phyloP scores from a whole-genome alignment of 2,329 filamentous ascomycete species.

The Fusarium annulatum region DNA sequence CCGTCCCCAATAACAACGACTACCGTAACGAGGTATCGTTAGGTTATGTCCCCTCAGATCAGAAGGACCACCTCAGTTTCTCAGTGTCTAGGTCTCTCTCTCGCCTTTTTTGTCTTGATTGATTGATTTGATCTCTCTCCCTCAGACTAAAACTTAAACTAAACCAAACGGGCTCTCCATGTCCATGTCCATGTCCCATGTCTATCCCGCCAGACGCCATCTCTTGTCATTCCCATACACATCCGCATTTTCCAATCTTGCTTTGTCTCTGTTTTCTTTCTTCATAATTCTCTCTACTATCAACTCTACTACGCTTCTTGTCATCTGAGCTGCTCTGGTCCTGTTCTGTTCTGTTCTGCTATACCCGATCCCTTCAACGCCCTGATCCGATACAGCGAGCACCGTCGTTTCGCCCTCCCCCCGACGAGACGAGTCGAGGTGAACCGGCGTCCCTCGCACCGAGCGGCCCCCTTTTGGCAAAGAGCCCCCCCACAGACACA shows the following conservation, averaged over 20 bases:
- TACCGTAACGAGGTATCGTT: constrained; percentile 27
- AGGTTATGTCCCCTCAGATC: constrained; percentile 24
- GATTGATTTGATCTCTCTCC: constrained; percentile 34
- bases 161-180: constrained; percentile 22
- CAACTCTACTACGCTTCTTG: constrained; percentile 13
- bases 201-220: constrained; percentile 24
- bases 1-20: constrained; percentile 33
- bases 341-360: not conserved
- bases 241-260: constrained; percentile 35
- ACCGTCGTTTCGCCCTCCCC: constrained; percentile 28
- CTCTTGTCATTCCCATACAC: constrained; percentile 38
- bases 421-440: constrained; percentile 36
- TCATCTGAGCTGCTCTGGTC: not conserved
- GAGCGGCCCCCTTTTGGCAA: constrained; percentile 48
- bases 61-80: constrained; percentile 24
- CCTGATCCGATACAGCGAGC: constrained; percentile 2
- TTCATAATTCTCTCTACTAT: constrained; percentile 36
- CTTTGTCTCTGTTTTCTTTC: constrained; percentile 37
- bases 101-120: constrained; percentile 10
- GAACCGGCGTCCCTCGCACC: constrained; percentile 47
- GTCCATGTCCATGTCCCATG: constrained; percentile 20
- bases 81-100: constrained; percentile 9
- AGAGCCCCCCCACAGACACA: constrained; percentile 36
- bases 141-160: constrained; percentile 31
- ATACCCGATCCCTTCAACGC: not conserved